Conservation (phyloP, 306 rosid species). For the Albizia julibrissin region DNA sequence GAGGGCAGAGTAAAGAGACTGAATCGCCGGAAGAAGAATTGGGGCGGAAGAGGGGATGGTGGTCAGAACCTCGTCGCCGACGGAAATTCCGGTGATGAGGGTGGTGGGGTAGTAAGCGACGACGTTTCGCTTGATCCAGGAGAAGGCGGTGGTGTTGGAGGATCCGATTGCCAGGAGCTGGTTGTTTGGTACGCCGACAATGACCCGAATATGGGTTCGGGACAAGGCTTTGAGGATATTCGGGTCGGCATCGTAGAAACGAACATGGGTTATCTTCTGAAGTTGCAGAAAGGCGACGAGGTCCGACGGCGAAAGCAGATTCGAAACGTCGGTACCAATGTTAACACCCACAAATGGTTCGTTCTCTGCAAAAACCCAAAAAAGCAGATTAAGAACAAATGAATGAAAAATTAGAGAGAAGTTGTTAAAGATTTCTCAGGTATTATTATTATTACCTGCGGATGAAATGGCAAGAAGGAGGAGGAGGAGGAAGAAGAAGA, state of each 20-base stretch:
- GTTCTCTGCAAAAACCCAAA: slow-evolving; percentile 29
- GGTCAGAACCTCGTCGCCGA: slow-evolving; percentile 86
- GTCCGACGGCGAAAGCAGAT: slow-evolving; percentile 50
- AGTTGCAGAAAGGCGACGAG: slow-evolving; percentile 58
- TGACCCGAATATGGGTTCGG: slow-evolving; percentile 61
- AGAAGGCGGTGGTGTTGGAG: slow-evolving; percentile 73
- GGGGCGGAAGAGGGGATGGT: slow-evolving; percentile 72
- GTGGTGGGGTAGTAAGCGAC: slow-evolving; percentile 67
- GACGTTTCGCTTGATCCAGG: slow-evolving; percentile 74
- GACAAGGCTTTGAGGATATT: slow-evolving; percentile 67
- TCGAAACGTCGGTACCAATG: slow-evolving; percentile 81
- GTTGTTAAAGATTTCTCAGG: not conserved
- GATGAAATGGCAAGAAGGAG: slow-evolving; percentile 30
- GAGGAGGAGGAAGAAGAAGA: slow-evolving; percentile 30
- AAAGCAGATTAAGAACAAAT: not conserved
- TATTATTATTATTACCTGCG: slow-evolving; percentile 37
- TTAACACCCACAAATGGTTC: slow-evolving; percentile 80
- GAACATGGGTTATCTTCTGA: slow-evolving; percentile 66
- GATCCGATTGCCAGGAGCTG: slow-evolving; percentile 85
- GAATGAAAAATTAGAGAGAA: not conserved
- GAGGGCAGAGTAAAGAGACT: slow-evolving; percentile 65
- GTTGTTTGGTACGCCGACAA: slow-evolving; percentile 79
- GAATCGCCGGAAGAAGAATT: slow-evolving; percentile 66
- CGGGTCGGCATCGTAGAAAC: slow-evolving; percentile 81
- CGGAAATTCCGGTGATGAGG: slow-evolving; percentile 60